Evolutionary conservation across 2,329 filamentous ascomycete genomes (phyloP).

Genomic region (Pseudogymnoascus sp.): DNA sequence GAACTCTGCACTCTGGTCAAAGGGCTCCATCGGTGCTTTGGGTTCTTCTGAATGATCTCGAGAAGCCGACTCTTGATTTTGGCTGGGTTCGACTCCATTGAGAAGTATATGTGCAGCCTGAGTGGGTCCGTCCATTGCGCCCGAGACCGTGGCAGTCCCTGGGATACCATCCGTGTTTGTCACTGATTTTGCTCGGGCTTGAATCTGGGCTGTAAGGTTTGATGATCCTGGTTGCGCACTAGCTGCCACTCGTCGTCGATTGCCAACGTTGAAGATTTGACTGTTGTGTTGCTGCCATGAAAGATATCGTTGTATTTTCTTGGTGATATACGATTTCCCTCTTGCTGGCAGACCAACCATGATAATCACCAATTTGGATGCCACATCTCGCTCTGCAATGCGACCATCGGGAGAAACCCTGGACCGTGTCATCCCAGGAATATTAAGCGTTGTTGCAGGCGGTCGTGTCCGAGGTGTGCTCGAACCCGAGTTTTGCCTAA

Average conservation of each 20-base stretch:
- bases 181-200: conserved; percentile 21
- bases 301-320: conserved; percentile 90
- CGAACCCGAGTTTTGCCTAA: conserved; percentile 64
- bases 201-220: neutral
- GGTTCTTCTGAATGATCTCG: neutral
- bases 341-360: conserved; percentile 95
- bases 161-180: conserved; percentile 12
- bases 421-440: conserved; percentile 91
- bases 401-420: conserved; percentile 91
- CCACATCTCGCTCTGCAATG: conserved; percentile 88
- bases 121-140: conserved; percentile 31
- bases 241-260: conserved; percentile 73
- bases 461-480: conserved; percentile 70
- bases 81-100: conserved; percentile 35
- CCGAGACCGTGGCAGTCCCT: conserved; percentile 15
- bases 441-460: conserved; percentile 91
- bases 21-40: conserved; percentile 36
- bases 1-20: conserved; percentile 87
- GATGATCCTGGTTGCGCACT: conserved; percentile 36
- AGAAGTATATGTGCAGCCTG: conserved; percentile 49
- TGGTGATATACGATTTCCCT: conserved; percentile 98
- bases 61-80: conserved; percentile 13
- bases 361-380: conserved; percentile 91
- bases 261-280: conserved; percentile 94
- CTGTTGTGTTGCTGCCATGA: conserved; percentile 98